phyloP scores from a whole-genome alignment of 306 rosid species.

The Rosa persica region DNA sequence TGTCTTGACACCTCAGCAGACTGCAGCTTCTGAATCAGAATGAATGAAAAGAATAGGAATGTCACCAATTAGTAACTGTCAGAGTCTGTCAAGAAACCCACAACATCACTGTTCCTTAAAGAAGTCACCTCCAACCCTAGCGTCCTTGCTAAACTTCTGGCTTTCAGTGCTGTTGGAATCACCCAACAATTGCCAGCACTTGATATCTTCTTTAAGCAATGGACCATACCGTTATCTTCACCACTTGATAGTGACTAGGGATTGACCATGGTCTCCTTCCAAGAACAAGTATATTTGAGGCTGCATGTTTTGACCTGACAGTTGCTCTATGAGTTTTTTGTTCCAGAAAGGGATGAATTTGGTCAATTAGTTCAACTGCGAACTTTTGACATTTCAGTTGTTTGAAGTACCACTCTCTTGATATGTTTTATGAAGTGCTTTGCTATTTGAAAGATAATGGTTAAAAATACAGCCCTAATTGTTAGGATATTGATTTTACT shows the following conservation, averaged over 20 bases:
- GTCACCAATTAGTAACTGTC: not conserved
- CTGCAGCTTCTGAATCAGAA: conserved; percentile 10
- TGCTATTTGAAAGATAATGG: not conserved
- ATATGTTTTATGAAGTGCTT: not conserved
- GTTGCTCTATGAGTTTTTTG: not conserved
- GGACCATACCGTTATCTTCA: not conserved
- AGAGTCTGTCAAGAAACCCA: not conserved
- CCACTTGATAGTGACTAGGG: not conserved
- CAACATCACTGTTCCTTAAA: not conserved
- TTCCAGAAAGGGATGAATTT: not conserved
- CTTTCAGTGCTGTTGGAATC: not conserved
- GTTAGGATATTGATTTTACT: not conserved
- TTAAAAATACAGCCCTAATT: not conserved
- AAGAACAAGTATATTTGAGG: not conserved
- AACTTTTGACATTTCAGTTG: not conserved
- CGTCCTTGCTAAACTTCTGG: not conserved
- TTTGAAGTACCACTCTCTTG: not conserved
- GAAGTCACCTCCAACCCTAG: not conserved
- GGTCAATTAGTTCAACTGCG: not conserved
- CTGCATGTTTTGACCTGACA: not conserved
- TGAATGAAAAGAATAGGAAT: not conserved
- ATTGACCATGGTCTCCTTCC: not conserved
- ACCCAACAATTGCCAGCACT: not conserved
- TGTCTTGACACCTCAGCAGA: not conserved
- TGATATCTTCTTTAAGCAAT: not conserved